These are phyloP conservation scores for Phialophora macrospora DNA, from an alignment of 2,329 filamentous ascomycete genomes.

Conservation along the genomic window DNA sequence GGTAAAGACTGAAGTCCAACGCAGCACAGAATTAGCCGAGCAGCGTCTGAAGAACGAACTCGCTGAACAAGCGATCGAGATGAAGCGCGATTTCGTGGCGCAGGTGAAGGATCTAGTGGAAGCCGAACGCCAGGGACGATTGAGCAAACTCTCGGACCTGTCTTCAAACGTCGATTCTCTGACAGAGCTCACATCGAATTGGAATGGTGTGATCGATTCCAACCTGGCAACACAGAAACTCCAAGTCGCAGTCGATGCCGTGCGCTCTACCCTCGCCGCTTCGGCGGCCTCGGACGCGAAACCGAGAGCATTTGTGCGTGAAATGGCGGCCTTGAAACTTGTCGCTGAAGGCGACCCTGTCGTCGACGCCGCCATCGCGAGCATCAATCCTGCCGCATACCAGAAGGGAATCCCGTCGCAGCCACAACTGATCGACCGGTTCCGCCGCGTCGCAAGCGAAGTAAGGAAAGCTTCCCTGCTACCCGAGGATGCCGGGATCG, in stretches of 20 bases:
- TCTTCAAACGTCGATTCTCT: conserved; percentile 78
- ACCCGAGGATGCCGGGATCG: conserved; percentile 91
- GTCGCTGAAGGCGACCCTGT: conserved; percentile 82
- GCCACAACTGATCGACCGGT: conserved; percentile 88
- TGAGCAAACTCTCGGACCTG: conserved; percentile 83
- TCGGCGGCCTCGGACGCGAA: conserved; percentile 56
- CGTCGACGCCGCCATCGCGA: conserved; percentile 91
- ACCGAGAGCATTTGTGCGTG: conserved; percentile 84
- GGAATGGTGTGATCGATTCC: conserved; percentile 86
- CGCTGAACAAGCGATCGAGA: conserved; percentile 83
- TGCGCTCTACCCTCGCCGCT: conserved; percentile 80
- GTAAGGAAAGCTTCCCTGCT: conserved; percentile 93
- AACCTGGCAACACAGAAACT: conserved; percentile 96
- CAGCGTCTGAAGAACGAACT: conserved; percentile 83
- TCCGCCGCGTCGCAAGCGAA: conserved; percentile 88
- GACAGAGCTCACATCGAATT: conserved; percentile 83
- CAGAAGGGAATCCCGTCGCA: conserved; percentile 85
- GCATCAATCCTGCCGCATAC: conserved; percentile 91
- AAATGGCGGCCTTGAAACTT: conserved; percentile 93
- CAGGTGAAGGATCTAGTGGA: conserved; percentile 84
- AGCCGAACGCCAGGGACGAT: conserved; percentile 80
- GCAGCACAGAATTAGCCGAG: conserved; percentile 78
- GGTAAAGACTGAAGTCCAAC: conserved; percentile 76
- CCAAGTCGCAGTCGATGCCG: conserved; percentile 92
- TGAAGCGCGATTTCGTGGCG: conserved; percentile 82